Base-by-base conservation (phyloP, 768 basidiomycete species). In the Tylopilus rubrobrunneus region DNA sequence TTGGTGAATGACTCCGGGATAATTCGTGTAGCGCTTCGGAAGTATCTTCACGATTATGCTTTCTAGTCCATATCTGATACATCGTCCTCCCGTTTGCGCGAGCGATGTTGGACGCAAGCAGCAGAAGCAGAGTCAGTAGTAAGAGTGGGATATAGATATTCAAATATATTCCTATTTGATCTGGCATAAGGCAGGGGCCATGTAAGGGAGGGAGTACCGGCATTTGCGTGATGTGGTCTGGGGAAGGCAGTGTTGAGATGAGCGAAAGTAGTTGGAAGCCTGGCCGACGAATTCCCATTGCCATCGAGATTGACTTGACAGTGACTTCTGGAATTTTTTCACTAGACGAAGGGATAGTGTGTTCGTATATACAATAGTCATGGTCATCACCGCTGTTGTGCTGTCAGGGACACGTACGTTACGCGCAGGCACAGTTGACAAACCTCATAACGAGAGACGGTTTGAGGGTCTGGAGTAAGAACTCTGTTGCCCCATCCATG, bases 201-300 rank as follows among this genome's bases (percentile, higher is more conserved):
- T 92, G 85, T 45, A 74, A 77, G 63, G 29, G 79, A 64, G 57
- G 68, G 36, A 42, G 45, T 34, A 57, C 56, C 50, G 63, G 52
- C 37, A 48, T 51, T 61, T 76, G 73, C 4, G 70, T 74, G 31
- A 73, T 54, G 41, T 44, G 61, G 36, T 64, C 66, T 21, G 58
- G 55, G 4, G 59, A 60, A 48, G 66, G 64, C 40, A 61, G 51
- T 59, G 71, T 23, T 77, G 77, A 44, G 74, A 46, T 76, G 23
- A 98, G 79, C 2, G 93, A 89, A 42, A 98, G 78, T 19, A 98
- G 79, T 61, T 96, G 92, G 71, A 94, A 93, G 40, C 93, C 96
- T 7, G 96, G 94, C 28, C 76, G 76, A 42, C 78, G 78, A 49
- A 98, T 80, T 31, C 89, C 91, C 84, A 92, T 90, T 4, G 86